Base-by-base conservation (phyloP, 805 yeast genomes). In the Ogataea methanolica region DNA sequence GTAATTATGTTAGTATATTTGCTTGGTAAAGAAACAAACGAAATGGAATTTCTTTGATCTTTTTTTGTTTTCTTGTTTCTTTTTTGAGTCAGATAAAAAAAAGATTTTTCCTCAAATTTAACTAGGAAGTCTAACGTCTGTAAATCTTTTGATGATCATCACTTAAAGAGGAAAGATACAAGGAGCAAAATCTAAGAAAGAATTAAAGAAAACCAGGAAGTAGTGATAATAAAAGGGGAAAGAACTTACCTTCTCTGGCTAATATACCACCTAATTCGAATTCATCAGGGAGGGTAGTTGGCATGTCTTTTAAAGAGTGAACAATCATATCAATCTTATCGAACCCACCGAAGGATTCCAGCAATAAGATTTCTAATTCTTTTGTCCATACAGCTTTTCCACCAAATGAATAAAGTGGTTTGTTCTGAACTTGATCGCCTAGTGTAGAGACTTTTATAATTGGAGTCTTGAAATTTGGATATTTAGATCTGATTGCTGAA, bases 351-450 rank as follows among this genome's bases (percentile, higher is more conserved):
- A 81, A 74, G 41, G 76, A 72, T 54, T 85, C 75, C 36, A 92
- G 70, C 44, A 91, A 69, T 42, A 90, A 70, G 22, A 82, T 83
- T 68, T 94, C 99, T 48, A 94, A 74, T 67, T 94, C 99, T 62
- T 88, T 87, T 3, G 99, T 94, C 99, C 99, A 94, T 22, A 94
- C 67, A 0, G 97, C 82, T 65, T 94, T 94, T 23, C 99, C 99
- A 39, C 97, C 98, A 68, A 94, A 94, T 4, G 96, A 80, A 66
- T 92, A 94, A 43, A 94, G 73, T 7, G 99, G 97, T 62, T 81
- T 83, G 61, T 76, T 78, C 62, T 82, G 94, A 31, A 86, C 83
- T 61, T 88, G 85, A 70, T 94, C 99, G 23, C 98, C 99, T 34
- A 94, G 72, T 1, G 99, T 92, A 45, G 84, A 77, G 36, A 88